phyloP scores from a whole-genome alignment of 1,139 yeast species.

The Wickerhamiella pararugosa region DNA sequence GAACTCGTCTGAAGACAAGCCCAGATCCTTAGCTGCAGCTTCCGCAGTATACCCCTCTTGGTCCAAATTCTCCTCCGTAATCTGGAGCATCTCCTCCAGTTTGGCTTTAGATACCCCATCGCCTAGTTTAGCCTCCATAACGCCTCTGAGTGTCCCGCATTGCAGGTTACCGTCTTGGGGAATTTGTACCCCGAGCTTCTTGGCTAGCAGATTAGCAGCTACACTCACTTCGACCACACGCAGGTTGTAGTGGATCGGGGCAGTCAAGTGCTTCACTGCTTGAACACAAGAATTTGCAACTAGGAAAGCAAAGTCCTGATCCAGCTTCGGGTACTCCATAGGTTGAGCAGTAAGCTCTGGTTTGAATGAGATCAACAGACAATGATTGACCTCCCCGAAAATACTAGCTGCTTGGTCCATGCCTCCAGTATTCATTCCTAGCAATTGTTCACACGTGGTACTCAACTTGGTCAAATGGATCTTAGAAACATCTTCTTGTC shows the following conservation, averaged over 20 bases:
- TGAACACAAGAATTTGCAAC: slow-evolving; percentile 50
- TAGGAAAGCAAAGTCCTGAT: slow-evolving; percentile 38
- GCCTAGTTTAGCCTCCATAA: slow-evolving; percentile 38
- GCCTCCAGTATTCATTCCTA: slow-evolving; percentile 66
- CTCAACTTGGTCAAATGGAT: slow-evolving; percentile 45
- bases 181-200: slow-evolving; percentile 31
- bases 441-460: slow-evolving; percentile 54
- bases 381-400: slow-evolving; percentile 48
- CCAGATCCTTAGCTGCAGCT: slow-evolving; percentile 35
- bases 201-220: slow-evolving; percentile 45
- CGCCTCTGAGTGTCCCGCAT: slow-evolving; percentile 53
- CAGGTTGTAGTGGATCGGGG: slow-evolving; percentile 52
- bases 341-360: slow-evolving; percentile 45
- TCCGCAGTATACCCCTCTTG: slow-evolving; percentile 37
- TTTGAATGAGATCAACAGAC: slow-evolving; percentile 45
- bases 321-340: slow-evolving; percentile 36
- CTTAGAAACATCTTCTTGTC: slow-evolving; percentile 32
- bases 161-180: slow-evolving; percentile 40
- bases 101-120: slow-evolving; percentile 32
- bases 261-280: slow-evolving; percentile 55
- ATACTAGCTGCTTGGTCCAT: slow-evolving; percentile 68
- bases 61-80: slow-evolving; percentile 29
- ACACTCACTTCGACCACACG: slow-evolving; percentile 57
- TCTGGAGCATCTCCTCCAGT: slow-evolving; percentile 29
- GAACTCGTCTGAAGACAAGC: slow-evolving; percentile 32